Evolutionary conservation across 2,329 filamentous ascomycete species (phyloP).

Genomic region (Epichloe baconii): DNA sequence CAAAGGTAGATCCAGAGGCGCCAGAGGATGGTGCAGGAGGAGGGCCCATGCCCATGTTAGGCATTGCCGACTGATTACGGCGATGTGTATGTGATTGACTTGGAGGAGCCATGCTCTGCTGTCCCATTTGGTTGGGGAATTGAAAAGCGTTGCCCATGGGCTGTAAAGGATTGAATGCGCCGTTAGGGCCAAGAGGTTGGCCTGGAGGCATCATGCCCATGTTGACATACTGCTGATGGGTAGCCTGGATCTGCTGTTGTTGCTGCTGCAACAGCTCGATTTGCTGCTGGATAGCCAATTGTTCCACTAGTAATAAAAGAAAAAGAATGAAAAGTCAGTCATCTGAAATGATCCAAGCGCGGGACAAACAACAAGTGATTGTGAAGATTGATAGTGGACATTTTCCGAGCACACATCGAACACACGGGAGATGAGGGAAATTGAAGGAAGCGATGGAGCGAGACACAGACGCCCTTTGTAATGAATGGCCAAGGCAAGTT

Average conservation of each 20-base stretch:
- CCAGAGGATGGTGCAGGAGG: constrained; percentile 88
- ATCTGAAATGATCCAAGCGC: not conserved
- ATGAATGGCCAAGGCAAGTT: not conserved
- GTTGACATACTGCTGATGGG: constrained; percentile 94
- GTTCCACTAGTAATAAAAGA: constrained; percentile 57
- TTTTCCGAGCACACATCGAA: not conserved
- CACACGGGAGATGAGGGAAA: not conserved
- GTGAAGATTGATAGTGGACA: not conserved
- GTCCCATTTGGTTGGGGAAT: constrained; percentile 66
- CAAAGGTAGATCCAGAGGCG: constrained; percentile 64
- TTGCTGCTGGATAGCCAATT: constrained; percentile 94
- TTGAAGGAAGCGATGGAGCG: not conserved
- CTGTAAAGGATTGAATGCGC: constrained; percentile 66
- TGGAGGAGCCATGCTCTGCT: constrained; percentile 65
- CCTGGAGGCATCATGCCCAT: constrained; percentile 88
- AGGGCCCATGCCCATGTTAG: constrained; percentile 79
- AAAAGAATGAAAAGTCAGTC: constrained; percentile 1
- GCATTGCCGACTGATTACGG: constrained; percentile 93
- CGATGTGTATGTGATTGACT: constrained; percentile 77
- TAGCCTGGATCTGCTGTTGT: constrained; percentile 93
- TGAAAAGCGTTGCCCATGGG: constrained; percentile 78
- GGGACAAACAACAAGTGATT: not conserved
- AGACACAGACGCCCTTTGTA: not conserved
- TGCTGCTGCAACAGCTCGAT: constrained; percentile 96
- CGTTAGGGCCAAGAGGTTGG: constrained; percentile 58